phyloP scores from a whole-genome alignment of 306 rosid genomes.

The Begonia loranthoides region DNA sequence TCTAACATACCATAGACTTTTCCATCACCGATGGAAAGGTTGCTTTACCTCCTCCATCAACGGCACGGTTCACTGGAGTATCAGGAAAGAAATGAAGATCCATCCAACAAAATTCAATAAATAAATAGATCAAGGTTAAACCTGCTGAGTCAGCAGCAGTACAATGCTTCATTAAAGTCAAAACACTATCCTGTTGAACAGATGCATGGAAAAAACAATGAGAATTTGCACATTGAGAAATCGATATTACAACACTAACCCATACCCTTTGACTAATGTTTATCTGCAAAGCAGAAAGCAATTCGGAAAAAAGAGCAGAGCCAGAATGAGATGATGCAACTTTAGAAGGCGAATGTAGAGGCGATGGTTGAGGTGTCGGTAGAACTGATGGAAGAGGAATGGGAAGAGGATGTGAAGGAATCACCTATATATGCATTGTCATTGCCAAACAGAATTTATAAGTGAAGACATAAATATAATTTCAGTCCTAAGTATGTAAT shows the following conservation, averaged over 20 bases:
- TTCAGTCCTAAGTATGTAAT: too few species aligned
- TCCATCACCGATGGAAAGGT: slow-evolving; percentile 9
- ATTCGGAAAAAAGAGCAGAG: slow-evolving; percentile 26
- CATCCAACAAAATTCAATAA: too few species aligned
- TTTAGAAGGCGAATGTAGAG: slow-evolving; percentile 23
- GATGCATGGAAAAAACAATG: slow-evolving; percentile 13
- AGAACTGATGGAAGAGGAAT: slow-evolving; percentile 26
- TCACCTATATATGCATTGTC: slow-evolving; percentile 32
- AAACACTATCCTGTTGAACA: slow-evolving; percentile 40
- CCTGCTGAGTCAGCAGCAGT: slow-evolving; percentile 35
- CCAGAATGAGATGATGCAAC: slow-evolving; percentile 32
- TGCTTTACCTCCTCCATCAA: too few species aligned
- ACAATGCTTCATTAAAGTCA: slow-evolving; percentile 53
- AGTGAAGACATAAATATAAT: not conserved
- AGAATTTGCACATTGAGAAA: slow-evolving; percentile 5
- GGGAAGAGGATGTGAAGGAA: slow-evolving; percentile 25
- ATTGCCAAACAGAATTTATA: not conserved
- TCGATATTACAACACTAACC: slow-evolving; percentile 3
- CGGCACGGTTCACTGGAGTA: too few species aligned
- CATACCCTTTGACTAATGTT: slow-evolving; percentile 83
- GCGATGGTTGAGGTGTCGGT: slow-evolving; percentile 24
- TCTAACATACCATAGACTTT: slow-evolving; percentile 42
- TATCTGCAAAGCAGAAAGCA: slow-evolving; percentile 53
- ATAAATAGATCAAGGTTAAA: slow-evolving; percentile 11
- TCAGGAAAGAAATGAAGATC: too few species aligned